Conservation (phyloP, 768 basidiomycete genomes). For the Dioszegia aurantiaca region DNA sequence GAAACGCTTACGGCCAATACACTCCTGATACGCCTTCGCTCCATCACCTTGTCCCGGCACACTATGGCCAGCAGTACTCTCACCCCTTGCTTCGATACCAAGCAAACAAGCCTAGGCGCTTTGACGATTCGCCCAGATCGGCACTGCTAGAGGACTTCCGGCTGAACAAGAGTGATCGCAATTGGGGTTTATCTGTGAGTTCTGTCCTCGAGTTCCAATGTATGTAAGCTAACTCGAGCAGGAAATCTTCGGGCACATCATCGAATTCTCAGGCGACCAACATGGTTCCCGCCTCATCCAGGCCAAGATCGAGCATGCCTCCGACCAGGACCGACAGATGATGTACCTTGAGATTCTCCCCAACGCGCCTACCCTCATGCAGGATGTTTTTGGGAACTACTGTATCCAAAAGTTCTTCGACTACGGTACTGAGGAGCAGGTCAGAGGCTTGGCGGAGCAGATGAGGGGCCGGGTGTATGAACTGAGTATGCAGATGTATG, state of each 20-base stretch:
- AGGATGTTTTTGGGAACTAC: slow-evolving; percentile 96
- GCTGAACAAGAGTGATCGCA: slow-evolving; percentile 64
- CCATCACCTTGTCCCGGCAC: slow-evolving; percentile 5
- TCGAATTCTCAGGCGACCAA: slow-evolving; percentile 91
- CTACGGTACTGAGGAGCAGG: slow-evolving; percentile 73
- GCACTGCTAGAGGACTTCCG: slow-evolving; percentile 80
- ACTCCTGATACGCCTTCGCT: background rate
- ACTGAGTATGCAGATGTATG: slow-evolving; percentile 87
- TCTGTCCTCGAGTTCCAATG: too few species aligned
- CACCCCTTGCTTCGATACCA: background rate
- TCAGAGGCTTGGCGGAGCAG: slow-evolving; percentile 63
- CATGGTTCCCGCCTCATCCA: slow-evolving; percentile 99
- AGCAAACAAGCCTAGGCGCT: background rate
- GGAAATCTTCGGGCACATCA: slow-evolving; percentile 81
- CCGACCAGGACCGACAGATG: slow-evolving; percentile 71
- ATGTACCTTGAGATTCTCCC: slow-evolving; percentile 88
- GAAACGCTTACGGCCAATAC: slow-evolving; percentile 1
- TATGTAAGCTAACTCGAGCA: slow-evolving; percentile 52
- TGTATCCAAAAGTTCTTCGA: slow-evolving; percentile 93
- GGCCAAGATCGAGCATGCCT: slow-evolving; percentile 71
- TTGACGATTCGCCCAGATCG: slow-evolving; percentile 53
- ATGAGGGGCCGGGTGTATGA: slow-evolving; percentile 76
- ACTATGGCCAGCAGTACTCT: slow-evolving; percentile 11
- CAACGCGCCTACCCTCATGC: slow-evolving; percentile 71
- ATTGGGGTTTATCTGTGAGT: slow-evolving; percentile 78